A percentile compares a stretch with the other conserved stretches of the same genome.
Evolutionary conservation across 1,284 basidiomycete genomes (phyloP).

Genomic region (Cronartium ribicola): DNA sequence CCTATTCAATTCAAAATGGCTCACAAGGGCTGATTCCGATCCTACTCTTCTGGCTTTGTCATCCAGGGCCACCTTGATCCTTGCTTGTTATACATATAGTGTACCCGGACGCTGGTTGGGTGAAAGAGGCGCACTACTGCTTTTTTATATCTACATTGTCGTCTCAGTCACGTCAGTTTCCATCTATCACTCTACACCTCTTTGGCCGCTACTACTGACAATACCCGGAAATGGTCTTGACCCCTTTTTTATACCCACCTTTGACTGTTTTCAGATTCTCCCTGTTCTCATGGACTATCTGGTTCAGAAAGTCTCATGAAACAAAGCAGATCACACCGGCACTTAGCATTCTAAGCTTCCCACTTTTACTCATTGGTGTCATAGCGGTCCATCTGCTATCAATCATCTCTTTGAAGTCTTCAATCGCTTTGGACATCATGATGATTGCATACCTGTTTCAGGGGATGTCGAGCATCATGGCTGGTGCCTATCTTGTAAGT

Average conservation of each 20-base stretch:
- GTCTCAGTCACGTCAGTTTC: background rate
- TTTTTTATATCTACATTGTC: background rate
- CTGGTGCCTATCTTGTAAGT: constrained; percentile 5
- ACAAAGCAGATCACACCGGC: background rate
- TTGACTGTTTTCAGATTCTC: background rate
- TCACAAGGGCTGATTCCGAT: background rate
- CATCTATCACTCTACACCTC: background rate
- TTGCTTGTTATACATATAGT: background rate
- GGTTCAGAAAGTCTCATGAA: background rate
- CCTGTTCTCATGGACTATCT: background rate
- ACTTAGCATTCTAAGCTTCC: background rate
- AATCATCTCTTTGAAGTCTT: background rate
- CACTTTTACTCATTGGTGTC: background rate
- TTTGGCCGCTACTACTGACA: background rate
- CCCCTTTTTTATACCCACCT: background rate
- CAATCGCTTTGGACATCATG: background rate
- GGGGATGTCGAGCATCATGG: background rate
- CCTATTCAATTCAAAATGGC: background rate
- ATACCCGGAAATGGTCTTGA: background rate
- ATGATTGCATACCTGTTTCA: background rate
- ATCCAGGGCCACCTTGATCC: background rate
- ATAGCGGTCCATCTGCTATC: background rate
- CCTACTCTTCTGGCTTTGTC: background rate
- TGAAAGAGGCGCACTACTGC: background rate
- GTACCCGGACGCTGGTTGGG: background rate